Evolutionary conservation across 352 stramenopile genomes (phyloP).

Genomic region (Lagenidium giganteum): DNA sequence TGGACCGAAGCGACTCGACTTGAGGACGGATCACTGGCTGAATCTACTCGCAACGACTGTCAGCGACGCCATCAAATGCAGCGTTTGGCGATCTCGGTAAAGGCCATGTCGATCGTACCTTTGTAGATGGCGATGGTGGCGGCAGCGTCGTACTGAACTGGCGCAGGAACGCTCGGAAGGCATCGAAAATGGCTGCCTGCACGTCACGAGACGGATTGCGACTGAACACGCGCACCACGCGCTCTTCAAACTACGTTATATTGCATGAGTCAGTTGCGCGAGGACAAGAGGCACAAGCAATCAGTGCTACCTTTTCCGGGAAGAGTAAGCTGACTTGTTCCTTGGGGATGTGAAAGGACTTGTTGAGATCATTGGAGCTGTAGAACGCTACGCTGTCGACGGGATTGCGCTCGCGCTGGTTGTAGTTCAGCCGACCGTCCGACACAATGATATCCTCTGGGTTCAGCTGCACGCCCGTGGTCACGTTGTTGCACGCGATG

Average conservation of each 20-base stretch:
- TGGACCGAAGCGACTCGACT: no score
- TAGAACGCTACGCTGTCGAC: conserved; percentile 85
- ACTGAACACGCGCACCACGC: conserved; percentile 75
- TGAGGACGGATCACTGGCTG: no score
- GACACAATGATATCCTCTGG: conserved; percentile 79
- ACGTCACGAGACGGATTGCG: conserved; percentile 40
- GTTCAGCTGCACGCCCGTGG: conserved; percentile 31
- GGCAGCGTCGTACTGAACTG: conserved; percentile 62
- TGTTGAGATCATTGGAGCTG: conserved; percentile 51
- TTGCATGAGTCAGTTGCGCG: neutral
- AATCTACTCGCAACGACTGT: no score
- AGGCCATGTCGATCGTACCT: no score
- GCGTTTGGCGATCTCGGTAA: no score
- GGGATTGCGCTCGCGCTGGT: conserved; percentile 75
- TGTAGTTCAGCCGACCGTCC: conserved; percentile 81
- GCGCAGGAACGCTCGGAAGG: conserved; percentile 54
- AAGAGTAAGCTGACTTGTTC: conserved; percentile 79
- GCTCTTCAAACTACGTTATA: conserved; percentile 70
- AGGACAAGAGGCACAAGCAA: neutral
- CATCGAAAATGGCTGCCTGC: conserved; percentile 54
- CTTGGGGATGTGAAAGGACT: conserved; percentile 74
- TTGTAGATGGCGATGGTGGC: conserved; percentile 66
- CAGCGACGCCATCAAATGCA: no score
- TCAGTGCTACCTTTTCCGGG: conserved; percentile 77
- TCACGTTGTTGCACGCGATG: conserved; percentile 49